phyloP scores from a whole-genome alignment of 164 flowering plant species.

The Macadamia tetraphylla region DNA sequence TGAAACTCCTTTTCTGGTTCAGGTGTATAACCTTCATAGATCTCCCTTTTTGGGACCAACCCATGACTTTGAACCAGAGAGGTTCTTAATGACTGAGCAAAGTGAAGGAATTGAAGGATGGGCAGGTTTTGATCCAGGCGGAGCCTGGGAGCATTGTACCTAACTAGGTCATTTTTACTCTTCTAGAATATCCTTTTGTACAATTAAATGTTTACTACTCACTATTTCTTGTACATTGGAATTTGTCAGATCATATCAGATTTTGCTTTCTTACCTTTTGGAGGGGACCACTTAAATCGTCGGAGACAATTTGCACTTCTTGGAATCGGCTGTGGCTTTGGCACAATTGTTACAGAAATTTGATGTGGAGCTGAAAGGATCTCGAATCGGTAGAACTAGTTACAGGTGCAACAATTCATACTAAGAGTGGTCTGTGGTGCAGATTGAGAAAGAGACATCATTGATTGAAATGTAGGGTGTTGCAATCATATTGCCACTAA shows the following conservation, averaged over 20 bases:
- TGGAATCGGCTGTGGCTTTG: constrained; percentile 90
- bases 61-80: constrained; percentile 91
- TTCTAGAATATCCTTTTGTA: neutral
- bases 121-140: constrained; percentile 94
- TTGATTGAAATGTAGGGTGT: too few relatives aligned
- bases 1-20: constrained; percentile 4
- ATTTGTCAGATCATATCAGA: constrained; percentile 68
- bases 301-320: constrained; percentile 98
- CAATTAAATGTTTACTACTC: neutral
- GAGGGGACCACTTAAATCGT: constrained; percentile 94
- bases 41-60: constrained; percentile 89
- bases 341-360: constrained; percentile 80
- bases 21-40: constrained; percentile 94
- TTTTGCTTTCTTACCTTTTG: constrained; percentile 91
- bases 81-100: constrained; percentile 46
- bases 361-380: constrained; percentile 68
- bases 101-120: constrained; percentile 72
- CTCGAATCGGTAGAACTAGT: constrained; percentile 79
- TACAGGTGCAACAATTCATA: constrained; percentile 95
- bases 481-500: too few relatives aligned
- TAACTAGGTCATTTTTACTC: constrained; percentile 57
- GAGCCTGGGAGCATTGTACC: constrained; percentile 95
- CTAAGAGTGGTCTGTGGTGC: constrained; percentile 91
- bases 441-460: constrained; percentile 50
- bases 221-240: neutral